These are phyloP conservation scores for Cercospora beticola DNA, from an alignment of 2,329 filamentous ascomycete species.

Conservation along the genomic window DNA sequence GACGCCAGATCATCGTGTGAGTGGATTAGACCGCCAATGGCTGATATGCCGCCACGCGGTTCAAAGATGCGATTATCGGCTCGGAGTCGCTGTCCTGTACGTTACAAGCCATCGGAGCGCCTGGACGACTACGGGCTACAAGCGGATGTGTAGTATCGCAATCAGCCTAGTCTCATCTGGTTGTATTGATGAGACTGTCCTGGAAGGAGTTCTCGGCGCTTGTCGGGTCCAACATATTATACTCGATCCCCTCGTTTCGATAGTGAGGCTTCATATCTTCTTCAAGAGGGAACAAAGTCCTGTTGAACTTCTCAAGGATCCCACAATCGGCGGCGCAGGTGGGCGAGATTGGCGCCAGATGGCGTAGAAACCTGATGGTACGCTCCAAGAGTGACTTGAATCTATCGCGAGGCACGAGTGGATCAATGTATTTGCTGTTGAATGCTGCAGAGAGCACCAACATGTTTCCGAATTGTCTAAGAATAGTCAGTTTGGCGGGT, in stretches of 20 bases:
- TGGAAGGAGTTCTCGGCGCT: slow-evolving; percentile 30
- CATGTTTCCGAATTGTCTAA: slow-evolving; percentile 93
- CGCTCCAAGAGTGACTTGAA: slow-evolving; percentile 64
- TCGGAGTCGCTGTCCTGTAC: neutral
- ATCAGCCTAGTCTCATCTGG: neutral
- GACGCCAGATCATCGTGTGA: neutral
- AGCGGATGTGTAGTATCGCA: neutral
- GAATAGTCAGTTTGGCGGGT: slow-evolving; percentile 30
- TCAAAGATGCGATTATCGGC: too few relatives aligned
- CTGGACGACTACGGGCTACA: neutral
- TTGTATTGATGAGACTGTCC: slow-evolving; percentile 5
- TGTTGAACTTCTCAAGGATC: slow-evolving; percentile 62
- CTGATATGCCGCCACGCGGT: neutral
- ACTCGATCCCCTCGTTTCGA: slow-evolving; percentile 27
- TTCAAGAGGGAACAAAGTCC: slow-evolving; percentile 34
- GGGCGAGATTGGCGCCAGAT: slow-evolving; percentile 70
- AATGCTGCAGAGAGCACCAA: slow-evolving; percentile 83
- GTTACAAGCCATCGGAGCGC: neutral
- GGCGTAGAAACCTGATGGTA: slow-evolving; percentile 74
- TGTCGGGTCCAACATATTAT: slow-evolving; percentile 13
- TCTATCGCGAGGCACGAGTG: slow-evolving; percentile 56
- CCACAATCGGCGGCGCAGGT: slow-evolving; percentile 71
- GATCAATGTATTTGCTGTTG: slow-evolving; percentile 55
- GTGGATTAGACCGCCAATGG: neutral
- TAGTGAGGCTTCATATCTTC: slow-evolving; percentile 28